Percentiles rank a stretch among this genome's conserved stretches.
Evolutionary conservation across 78 protist species (phyloP).

Genomic region (Bigelowiella natans): DNA sequence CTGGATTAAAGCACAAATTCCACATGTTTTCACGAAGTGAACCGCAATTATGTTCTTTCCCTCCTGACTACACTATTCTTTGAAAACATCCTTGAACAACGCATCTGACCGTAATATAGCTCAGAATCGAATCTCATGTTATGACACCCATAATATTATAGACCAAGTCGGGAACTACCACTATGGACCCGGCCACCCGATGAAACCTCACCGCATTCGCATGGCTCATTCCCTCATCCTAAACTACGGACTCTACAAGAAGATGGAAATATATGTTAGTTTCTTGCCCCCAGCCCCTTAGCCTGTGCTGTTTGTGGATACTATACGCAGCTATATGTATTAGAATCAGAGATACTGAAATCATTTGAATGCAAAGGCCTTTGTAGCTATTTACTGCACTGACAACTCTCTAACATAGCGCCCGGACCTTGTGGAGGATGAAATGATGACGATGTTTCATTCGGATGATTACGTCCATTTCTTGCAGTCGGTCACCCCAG

Average conservation of each 20-base stretch:
- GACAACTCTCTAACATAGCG: constrained; percentile 5
- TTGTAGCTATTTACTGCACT: background rate
- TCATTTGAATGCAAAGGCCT: too few species aligned
- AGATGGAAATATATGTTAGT: constrained; percentile 74
- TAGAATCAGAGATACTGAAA: background rate
- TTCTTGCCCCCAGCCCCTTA: background rate
- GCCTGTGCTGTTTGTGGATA: background rate
- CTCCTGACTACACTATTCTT: too few species aligned
- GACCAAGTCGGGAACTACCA: constrained; percentile 29
- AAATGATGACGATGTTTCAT: constrained; percentile 28
- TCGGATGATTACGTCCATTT: constrained; percentile 39
- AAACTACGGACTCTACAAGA: constrained; percentile 79
- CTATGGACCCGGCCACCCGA: constrained; percentile 87
- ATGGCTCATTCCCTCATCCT: constrained; percentile 87
- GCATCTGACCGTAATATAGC: too few species aligned
- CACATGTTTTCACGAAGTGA: too few species aligned
- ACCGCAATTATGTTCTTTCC: too few species aligned
- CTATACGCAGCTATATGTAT: background rate
- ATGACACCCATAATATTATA: background rate
- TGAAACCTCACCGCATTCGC: constrained; percentile 93
- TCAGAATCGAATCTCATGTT: background rate
- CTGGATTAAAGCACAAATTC: too few species aligned
- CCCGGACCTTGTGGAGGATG: constrained; percentile 12
- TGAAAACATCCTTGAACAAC: too few species aligned
- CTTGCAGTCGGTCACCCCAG: constrained; percentile 22